Percentiles rank a stretch among this genome's conserved stretches.
Conservation (phyloP, 2,329 filamentous ascomycete genomes). For the Fusarium solani-melongenae region DNA sequence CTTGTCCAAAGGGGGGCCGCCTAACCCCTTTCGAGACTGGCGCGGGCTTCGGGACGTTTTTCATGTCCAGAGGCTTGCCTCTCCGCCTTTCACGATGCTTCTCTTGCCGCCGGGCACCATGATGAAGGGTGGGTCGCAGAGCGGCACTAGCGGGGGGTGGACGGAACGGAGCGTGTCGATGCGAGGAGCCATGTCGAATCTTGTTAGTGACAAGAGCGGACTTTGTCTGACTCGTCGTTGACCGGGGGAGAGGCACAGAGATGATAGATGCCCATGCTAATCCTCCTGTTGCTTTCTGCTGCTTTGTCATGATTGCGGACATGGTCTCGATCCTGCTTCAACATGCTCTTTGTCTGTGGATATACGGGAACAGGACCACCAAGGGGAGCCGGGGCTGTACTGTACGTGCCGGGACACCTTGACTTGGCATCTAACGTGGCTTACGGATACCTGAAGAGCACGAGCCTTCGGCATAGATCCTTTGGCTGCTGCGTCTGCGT, state of each 20-base stretch:
- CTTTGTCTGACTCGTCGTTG: slow-evolving; percentile 8
- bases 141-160: slow-evolving; percentile 34
- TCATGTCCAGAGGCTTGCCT: slow-evolving; percentile 34
- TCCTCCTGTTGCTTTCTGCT: neutral
- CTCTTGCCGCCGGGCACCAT: slow-evolving; percentile 51
- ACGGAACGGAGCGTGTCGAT: slow-evolving; percentile 29
- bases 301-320: neutral
- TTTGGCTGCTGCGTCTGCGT: neutral
- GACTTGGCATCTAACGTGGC: slow-evolving; percentile 12
- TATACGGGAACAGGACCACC: neutral
- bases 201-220: slow-evolving; percentile 8
- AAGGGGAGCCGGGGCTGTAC: neutral
- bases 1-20: neutral
- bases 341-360: neutral
- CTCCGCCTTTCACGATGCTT: slow-evolving; percentile 53
- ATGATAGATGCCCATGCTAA: neutral
- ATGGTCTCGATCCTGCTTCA: neutral
- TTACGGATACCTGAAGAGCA: slow-evolving; percentile 8
- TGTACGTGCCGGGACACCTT: neutral
- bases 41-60: slow-evolving; percentile 38
- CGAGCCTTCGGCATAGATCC: slow-evolving; percentile 5
- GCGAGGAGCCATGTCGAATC: slow-evolving; percentile 7
- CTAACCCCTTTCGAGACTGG: slow-evolving; percentile 26
- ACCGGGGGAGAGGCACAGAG: neutral
- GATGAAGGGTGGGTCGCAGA: slow-evolving; percentile 34